Percentiles rank a stretch among this genome's conserved stretches.
Conservation (phyloP, 768 basidiomycete genomes). For the Antrodiella citrinella region DNA sequence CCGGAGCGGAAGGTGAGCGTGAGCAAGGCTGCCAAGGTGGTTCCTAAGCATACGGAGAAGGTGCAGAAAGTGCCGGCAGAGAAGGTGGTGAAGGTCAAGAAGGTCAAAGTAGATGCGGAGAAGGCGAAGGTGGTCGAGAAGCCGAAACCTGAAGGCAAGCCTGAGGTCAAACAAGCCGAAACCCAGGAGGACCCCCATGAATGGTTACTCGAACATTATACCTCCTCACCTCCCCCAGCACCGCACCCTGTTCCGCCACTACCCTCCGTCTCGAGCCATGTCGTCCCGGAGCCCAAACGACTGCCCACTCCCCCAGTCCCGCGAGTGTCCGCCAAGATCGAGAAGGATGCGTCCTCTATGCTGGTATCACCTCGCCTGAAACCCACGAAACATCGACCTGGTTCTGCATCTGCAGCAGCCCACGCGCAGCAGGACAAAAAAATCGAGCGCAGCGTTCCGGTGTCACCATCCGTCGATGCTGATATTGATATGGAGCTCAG, state of each 20-base stretch:
- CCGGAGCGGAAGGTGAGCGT: background rate
- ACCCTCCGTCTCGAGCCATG: constrained; percentile 1
- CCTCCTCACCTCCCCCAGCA: constrained; percentile 23
- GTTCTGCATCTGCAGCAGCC: background rate
- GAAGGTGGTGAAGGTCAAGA: constrained; percentile 1
- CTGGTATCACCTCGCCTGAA: background rate
- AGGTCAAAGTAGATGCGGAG: background rate
- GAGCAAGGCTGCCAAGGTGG: background rate
- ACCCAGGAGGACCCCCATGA: constrained; percentile 43
- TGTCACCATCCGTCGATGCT: constrained; percentile 2
- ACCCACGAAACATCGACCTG: constrained; percentile 1
- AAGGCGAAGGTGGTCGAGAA: background rate
- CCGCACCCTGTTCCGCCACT: constrained; percentile 23
- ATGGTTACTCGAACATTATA: constrained; percentile 51
- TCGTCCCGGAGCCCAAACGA: background rate
- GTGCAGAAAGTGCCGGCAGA: constrained; percentile 2
- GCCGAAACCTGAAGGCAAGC: background rate
- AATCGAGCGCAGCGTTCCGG: background rate
- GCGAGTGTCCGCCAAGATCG: background rate
- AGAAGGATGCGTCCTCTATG: background rate
- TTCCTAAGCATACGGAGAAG: background rate
- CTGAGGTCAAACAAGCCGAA: background rate
- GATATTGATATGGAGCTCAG: constrained; percentile 29
- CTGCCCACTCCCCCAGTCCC: background rate
- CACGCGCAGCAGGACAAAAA: too few relatives aligned